phyloP scores from a whole-genome alignment of 257 asterid genomes.

The Cinchona pubescens region DNA sequence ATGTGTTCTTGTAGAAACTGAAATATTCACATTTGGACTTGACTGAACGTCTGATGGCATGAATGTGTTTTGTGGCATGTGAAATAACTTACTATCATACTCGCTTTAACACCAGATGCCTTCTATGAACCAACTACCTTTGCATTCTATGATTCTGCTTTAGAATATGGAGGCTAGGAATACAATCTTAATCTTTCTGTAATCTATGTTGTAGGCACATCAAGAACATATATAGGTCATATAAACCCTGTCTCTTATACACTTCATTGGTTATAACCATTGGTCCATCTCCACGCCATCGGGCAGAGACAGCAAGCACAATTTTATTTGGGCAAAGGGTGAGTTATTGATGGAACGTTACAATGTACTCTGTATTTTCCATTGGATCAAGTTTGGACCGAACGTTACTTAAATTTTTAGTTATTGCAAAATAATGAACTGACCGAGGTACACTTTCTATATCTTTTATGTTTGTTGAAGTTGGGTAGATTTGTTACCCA shows the following conservation, averaged over 20 bases:
- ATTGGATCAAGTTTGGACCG: not conserved
- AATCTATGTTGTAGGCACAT: constrained; percentile 63
- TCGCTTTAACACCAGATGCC: not conserved
- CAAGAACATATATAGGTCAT: too few species aligned
- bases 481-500: not conserved
- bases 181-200: not conserved
- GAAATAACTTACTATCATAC: not conserved
- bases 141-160: not conserved
- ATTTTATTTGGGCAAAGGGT: constrained; percentile 98
- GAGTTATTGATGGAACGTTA: constrained; percentile 25
- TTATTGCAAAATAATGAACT: not conserved
- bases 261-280: constrained; percentile 85
- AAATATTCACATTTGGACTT: constrained; percentile 9
- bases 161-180: not conserved
- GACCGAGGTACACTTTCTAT: not conserved
- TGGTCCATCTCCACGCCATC: constrained; percentile 99
- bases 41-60: not conserved
- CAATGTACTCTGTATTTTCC: not conserved
- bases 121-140: not conserved
- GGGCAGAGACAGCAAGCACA: constrained; percentile 96
- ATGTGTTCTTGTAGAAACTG: not conserved
- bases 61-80: not conserved
- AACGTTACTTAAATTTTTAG: not conserved
- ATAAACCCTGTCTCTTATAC: too few species aligned
- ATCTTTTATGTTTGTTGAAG: not conserved